Evolutionary conservation across 345 rosid species (phyloP), one percentile per base, ranked within the genome.

Genomic region (Brassica carinata): DNA sequence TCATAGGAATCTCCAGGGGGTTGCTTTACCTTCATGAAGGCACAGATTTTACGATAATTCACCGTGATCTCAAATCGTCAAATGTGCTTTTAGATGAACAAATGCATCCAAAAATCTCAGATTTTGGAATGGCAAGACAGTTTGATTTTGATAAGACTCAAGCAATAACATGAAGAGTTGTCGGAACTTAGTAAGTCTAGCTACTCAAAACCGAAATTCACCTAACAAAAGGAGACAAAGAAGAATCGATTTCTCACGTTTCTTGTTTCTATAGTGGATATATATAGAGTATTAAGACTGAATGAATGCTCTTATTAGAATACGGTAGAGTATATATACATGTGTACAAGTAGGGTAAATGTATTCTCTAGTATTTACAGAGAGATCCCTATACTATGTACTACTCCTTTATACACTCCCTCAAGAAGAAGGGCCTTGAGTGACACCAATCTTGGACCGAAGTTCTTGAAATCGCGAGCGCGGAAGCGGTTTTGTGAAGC

Each of bases 121-220:
- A 79, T 61, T 79, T 79, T 73, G 83, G 83, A 0, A 73, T 73
- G 83, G 83, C 83, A 9, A 79, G 78, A 67, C 63, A 74, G 2
- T 73, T 67, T 2, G 74, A 74, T 66, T 73, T 73, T 18, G 74
- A 68, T 48, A 73, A 1, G 45, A 68, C 69, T 58, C 78, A 43
- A 58, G 69, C 57, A 30, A 19, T 29, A 67, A 79, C 83, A 67
- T 43, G 74, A 73, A 67, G 74, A 73, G 78, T 79, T 57, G 78
- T 9, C 18, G 82, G 82, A 67, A 79, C 78, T 27, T 73, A 67
- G 82, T 73, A 79, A 66, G 82, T 66, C 57, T 78, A 30, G 26
- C 9, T 29, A 30, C 61, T 61, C 53, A 43, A 62, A 58, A 30
- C 43, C 18, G 5, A 51, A 59, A n/a, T 23, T 2, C 8, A 62